Base-by-base conservation (phyloP, 306 rosid species). In the Acmispon strigosus region DNA sequence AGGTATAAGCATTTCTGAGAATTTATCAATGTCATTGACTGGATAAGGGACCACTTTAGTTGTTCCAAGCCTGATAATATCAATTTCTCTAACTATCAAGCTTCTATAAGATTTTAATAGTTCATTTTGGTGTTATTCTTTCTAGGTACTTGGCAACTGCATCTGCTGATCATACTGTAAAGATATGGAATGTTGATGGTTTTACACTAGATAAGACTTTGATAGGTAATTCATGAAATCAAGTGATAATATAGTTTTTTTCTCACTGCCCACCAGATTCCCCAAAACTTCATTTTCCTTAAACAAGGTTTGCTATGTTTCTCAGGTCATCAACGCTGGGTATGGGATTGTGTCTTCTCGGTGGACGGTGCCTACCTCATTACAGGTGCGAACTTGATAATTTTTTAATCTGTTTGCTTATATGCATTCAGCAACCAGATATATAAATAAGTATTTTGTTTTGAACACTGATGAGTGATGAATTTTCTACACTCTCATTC, bases 281-380 rank as follows among this genome's bases (percentile, higher is more conserved):
- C 72, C 44, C n/a, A 3, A 67, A 78, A 27, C 48, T 10, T 66
- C 57, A 0, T 69, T 72, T 47, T 12, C 75, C 59, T 55, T 62
- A 6, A 57, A 37, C 62, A 44, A 16, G 53, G 20, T 66, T 81
- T 67, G 34, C 43, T 82, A 18, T 76, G 66, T 82, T 37, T 82
- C 43, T 70, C 80, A 95, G 99, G 99, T 69, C 97, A 95, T 76
- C 82, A 76, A 58, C 92, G 96, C 60, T 95, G 99, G 99, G 99
- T 95, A 24, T 91, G 99, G 99, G 99, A 95, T 73, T 95, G 99
- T 80, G 99, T 95, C 54, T 95, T 95, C 89, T 95, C 99, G 4
- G 97, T 89, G 10, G 99, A 91, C 47, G 99, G 99, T 69, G 97
- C 99, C 72, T 95, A 87, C 80, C 96, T 95, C 75, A 91, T 95